phyloP scores from a whole-genome alignment of 2,329 filamentous ascomycete species.

The Fusarium sp. region DNA sequence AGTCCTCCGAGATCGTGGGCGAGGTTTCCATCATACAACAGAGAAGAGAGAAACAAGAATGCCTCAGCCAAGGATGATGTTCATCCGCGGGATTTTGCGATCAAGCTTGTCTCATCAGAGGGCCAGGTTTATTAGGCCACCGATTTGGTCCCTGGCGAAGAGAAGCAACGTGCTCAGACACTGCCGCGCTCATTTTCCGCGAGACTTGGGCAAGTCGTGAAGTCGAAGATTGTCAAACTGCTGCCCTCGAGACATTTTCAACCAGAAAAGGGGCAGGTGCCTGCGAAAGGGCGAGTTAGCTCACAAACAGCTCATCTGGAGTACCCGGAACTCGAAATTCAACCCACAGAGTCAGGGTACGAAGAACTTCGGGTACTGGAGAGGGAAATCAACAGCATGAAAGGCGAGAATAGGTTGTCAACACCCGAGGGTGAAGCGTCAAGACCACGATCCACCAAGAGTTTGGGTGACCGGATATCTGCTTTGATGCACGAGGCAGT shows the following conservation, averaged over 20 bases:
- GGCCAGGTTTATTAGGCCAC: conserved; percentile 43
- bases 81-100: conserved; percentile 46
- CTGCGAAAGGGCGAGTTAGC: neutral
- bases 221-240: conserved; percentile 30
- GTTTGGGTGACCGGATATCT: conserved; percentile 36
- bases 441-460: conserved; percentile 22
- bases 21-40: conserved; percentile 48
- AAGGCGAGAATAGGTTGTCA: neutral
- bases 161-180: conserved; percentile 4
- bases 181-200: conserved; percentile 43
- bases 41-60: conserved; percentile 43
- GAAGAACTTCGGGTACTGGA: conserved; percentile 35
- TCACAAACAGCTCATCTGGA: conserved; percentile 25
- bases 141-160: conserved; percentile 29
- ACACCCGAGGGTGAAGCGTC: neutral
- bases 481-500: conserved; percentile 28
- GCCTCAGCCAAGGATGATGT: conserved; percentile 41
- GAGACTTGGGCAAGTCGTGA: conserved; percentile 46
- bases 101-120: conserved; percentile 31
- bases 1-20: conserved; percentile 50
- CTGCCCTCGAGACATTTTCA: conserved; percentile 10
- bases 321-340: conserved; percentile 41
- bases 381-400: conserved; percentile 36
- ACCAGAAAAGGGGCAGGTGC: neutral
- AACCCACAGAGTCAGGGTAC: conserved; percentile 36